A percentile compares a stretch with the other conserved stretches of the same genome.
These are phyloP conservation scores for Claviceps sp. DNA, from an alignment of 2,329 filamentous ascomycete genomes.

Conservation along the genomic window DNA sequence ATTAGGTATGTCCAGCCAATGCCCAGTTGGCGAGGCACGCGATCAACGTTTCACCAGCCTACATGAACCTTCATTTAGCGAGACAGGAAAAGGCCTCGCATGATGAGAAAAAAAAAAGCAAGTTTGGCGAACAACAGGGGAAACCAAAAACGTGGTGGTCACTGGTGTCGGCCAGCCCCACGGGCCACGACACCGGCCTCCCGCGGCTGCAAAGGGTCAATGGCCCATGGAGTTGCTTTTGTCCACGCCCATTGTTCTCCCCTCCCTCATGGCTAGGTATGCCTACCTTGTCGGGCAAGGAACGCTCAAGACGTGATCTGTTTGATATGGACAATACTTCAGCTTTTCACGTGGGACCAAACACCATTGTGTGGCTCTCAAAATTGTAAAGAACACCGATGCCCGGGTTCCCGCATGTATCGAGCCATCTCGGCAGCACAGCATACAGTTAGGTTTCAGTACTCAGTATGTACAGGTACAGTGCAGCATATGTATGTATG, in stretches of 20 bases:
- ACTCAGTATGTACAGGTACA: no score
- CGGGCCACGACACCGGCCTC: neutral
- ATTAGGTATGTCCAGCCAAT: neutral
- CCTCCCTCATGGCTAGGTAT: neutral
- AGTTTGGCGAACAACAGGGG: neutral
- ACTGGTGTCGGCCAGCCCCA: neutral
- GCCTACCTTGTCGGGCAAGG: neutral
- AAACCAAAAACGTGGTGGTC: neutral
- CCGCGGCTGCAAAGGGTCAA: neutral
- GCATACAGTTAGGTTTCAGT: no score
- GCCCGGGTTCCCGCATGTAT: no score
- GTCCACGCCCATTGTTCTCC: neutral
- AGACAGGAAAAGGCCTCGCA: neutral
- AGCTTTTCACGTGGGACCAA: no score
- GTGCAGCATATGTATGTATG: no score
- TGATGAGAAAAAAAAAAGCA: neutral
- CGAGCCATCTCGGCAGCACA: no score
- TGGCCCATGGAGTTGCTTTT: neutral
- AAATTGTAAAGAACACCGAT: no score
- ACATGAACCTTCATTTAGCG: neutral
- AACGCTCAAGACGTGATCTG: neutral
- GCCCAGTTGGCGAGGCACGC: neutral
- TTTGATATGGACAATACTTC: neutral
- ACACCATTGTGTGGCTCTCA: no score
- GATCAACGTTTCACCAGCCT: neutral